phyloP scores from a whole-genome alignment of 192 early-diverging fungal species.

The Geranomyces michiganensis region DNA sequence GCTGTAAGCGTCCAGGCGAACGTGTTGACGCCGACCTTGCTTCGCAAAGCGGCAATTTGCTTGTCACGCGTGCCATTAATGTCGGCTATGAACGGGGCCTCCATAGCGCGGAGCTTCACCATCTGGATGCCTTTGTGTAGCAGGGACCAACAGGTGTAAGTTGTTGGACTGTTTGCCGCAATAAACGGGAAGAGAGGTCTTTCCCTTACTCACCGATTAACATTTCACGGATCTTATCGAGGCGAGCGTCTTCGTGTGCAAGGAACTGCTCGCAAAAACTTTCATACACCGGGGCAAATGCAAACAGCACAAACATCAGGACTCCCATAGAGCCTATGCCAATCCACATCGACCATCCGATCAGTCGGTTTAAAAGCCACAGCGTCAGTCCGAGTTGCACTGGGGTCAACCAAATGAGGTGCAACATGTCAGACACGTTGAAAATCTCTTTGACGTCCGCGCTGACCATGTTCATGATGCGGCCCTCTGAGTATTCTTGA shows the following conservation, averaged over 20 bases:
- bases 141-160: no score
- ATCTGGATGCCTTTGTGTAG: conserved; percentile 43
- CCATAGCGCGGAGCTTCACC: conserved; percentile 1
- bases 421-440: neutral
- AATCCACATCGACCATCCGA: neutral
- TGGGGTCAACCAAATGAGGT: neutral
- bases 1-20: neutral
- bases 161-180: no score
- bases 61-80: neutral
- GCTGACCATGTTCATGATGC: conserved; percentile 1
- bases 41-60: neutral
- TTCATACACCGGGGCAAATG: no score
- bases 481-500: neutral
- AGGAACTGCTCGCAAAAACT: no score
- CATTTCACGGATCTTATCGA: no score
- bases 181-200: no score
- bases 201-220: no score
- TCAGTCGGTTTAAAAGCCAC: neutral
- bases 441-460: neutral
- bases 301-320: no score
- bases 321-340: no score
- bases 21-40: conserved; percentile 1
- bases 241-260: no score
- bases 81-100: neutral
- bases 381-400: neutral